phyloP scores from a whole-genome alignment of 2,329 filamentous ascomycete genomes.

The Hirsutella thompsonii region DNA sequence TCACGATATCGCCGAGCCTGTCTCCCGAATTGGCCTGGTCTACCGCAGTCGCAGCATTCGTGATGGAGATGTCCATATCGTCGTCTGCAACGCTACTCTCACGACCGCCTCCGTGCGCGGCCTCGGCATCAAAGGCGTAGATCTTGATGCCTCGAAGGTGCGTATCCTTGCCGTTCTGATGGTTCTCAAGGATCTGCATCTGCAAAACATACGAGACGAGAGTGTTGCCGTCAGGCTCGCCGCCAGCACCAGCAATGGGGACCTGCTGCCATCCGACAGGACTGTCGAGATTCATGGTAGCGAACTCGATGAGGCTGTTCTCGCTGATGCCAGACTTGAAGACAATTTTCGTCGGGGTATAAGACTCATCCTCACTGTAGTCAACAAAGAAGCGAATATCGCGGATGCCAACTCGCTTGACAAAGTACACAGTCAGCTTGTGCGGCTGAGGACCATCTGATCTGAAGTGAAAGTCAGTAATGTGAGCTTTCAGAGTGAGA shows the following conservation, averaged over 20 bases:
- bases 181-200: conserved; percentile 85
- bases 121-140: conserved; percentile 46
- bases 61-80: conserved; percentile 12
- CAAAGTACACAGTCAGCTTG: conserved; percentile 72
- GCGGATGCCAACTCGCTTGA: conserved; percentile 68
- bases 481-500: not conserved
- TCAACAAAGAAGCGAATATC: conserved; percentile 78
- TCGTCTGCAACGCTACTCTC: conserved; percentile 19
- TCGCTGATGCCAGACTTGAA: conserved; percentile 83
- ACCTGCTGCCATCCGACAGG: conserved; percentile 89
- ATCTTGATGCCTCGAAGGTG: conserved; percentile 89
- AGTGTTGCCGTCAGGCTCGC: conserved; percentile 54
- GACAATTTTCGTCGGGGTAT: conserved; percentile 86
- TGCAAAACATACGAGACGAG: conserved; percentile 84
- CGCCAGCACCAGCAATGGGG: conserved; percentile 41
- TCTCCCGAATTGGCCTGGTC: conserved; percentile 1
- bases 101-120: conserved; percentile 25
- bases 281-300: conserved; percentile 62
- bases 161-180: conserved; percentile 99
- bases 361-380: conserved; percentile 86
- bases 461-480: conserved; percentile 21
- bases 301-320: conserved; percentile 84
- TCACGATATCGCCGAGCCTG: conserved; percentile 15
- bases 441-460: conserved; percentile 79
- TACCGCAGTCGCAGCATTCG: conserved; percentile 5